Conservation (phyloP, 1,139 yeast species). For the Candida smagusa region DNA sequence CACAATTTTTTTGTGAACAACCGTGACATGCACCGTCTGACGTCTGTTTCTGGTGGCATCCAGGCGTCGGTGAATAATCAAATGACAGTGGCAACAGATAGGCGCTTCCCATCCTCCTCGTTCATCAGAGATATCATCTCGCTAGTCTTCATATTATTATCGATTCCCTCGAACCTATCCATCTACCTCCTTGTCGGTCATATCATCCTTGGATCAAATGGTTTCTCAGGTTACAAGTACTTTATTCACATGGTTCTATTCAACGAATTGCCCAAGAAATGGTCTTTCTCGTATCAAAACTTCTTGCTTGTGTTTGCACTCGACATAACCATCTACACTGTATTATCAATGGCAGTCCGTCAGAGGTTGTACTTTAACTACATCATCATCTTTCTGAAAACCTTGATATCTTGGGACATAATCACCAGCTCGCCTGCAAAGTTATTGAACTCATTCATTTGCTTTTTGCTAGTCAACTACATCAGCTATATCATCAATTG, state of each 20-base stretch:
- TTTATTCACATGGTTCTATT: conserved; percentile 28
- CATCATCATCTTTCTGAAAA: conserved; percentile 44
- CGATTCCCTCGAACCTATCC: conserved; percentile 42
- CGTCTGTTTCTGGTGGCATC: not conserved
- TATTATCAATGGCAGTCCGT: conserved; percentile 31
- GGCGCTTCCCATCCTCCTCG: conserved; percentile 8
- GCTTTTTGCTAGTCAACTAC: conserved; percentile 29
- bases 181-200: conserved; percentile 35
- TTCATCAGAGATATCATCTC: conserved; percentile 42
- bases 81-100: not conserved
- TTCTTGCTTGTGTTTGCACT: conserved; percentile 13
- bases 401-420: conserved; percentile 49
- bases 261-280: conserved; percentile 5
- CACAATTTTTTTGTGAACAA: not conserved
- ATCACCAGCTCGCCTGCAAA: conserved; percentile 19
- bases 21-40: not conserved
- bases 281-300: conserved; percentile 2
- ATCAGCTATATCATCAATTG: conserved; percentile 23
- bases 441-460: conserved; percentile 24
- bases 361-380: conserved; percentile 32
- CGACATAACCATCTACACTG: conserved; percentile 29
- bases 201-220: conserved; percentile 37
- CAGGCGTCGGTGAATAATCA: not conserved
- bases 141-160: conserved; percentile 36
- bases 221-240: conserved; percentile 40